A percentile compares a stretch with the other conserved stretches of the same genome.
Evolutionary conservation across 2,329 filamentous ascomycete genomes (phyloP).

Genomic region (Tolypocladium tundrense): DNA sequence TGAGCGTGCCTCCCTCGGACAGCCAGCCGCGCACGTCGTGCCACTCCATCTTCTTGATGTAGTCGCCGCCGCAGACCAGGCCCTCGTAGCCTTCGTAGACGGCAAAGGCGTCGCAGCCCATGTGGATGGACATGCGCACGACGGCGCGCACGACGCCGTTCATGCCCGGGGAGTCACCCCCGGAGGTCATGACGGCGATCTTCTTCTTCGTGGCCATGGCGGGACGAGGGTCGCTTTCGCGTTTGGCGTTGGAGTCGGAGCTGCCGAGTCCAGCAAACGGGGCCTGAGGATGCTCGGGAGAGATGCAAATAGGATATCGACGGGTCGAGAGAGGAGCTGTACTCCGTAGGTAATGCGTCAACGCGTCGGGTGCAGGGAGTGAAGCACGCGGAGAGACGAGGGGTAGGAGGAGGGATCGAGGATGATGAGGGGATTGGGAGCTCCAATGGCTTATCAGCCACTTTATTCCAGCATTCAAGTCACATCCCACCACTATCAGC

Average conservation of each 20-base stretch:
- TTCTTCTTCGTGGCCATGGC: slow-evolving; percentile 45
- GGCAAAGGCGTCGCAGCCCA: slow-evolving; percentile 69
- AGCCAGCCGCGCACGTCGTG: slow-evolving; percentile 90
- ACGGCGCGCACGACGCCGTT: slow-evolving; percentile 84
- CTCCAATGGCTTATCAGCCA: neutral
- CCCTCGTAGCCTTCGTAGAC: slow-evolving; percentile 95
- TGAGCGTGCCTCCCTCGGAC: slow-evolving; percentile 87
- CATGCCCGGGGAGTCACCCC: slow-evolving; percentile 92
- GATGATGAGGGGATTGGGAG: neutral
- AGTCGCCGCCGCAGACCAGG: slow-evolving; percentile 75
- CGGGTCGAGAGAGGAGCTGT: neutral
- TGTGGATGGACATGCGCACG: slow-evolving; percentile 81
- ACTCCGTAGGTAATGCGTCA: neutral
- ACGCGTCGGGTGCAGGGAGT: neutral
- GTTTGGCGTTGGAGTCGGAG: neutral
- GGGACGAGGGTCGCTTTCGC: neutral
- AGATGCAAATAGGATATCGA: slow-evolving; percentile 13
- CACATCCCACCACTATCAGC: neutral
- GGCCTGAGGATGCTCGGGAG: slow-evolving; percentile 15
- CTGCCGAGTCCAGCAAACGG: neutral
- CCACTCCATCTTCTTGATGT: slow-evolving; percentile 85
- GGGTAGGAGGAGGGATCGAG: neutral
- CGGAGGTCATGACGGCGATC: slow-evolving; percentile 89
- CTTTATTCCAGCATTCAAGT: neutral
- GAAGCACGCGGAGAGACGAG: neutral